Conservation (phyloP, 2,329 filamentous ascomycete genomes). For the Diaporthe vaccinii region DNA sequence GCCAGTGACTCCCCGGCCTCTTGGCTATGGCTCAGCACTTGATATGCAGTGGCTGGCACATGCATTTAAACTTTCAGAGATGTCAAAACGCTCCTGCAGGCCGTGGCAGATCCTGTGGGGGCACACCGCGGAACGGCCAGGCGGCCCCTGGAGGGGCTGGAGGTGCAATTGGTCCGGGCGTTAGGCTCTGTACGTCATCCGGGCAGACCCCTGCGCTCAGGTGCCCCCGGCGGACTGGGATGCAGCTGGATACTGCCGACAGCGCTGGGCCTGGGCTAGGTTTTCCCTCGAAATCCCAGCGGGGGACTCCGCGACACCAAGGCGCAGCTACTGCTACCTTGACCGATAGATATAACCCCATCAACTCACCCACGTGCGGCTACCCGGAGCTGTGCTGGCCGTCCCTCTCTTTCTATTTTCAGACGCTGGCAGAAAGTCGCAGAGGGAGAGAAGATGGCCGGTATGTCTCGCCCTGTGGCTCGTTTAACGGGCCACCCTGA, state of each 20-base stretch:
- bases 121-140: constrained; percentile 12
- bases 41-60: constrained; percentile 17
- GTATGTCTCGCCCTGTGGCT: constrained; percentile 37
- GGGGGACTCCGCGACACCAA: constrained; percentile 27
- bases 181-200: constrained; percentile 31
- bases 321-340: constrained; percentile 19
- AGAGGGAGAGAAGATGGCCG: constrained; percentile 41
- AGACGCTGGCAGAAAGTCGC: background rate
- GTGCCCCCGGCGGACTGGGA: constrained; percentile 24
- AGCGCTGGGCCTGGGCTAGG: constrained; percentile 21
- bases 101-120: constrained; percentile 19
- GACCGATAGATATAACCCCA: background rate
- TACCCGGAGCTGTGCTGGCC: background rate
- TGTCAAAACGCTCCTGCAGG: constrained; percentile 17
- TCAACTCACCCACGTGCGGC: constrained; percentile 25
- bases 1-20: background rate
- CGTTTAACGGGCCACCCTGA: background rate
- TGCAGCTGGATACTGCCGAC: constrained; percentile 29
- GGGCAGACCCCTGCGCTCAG: constrained; percentile 17
- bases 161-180: constrained; percentile 23
- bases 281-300: constrained; percentile 33
- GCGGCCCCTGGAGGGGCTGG: constrained; percentile 13
- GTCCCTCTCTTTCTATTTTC: constrained; percentile 11
- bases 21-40: background rate
- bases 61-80: constrained; percentile 25